Conservation (phyloP, 2,329 filamentous ascomycete genomes). For the Hysterium pulicare region DNA sequence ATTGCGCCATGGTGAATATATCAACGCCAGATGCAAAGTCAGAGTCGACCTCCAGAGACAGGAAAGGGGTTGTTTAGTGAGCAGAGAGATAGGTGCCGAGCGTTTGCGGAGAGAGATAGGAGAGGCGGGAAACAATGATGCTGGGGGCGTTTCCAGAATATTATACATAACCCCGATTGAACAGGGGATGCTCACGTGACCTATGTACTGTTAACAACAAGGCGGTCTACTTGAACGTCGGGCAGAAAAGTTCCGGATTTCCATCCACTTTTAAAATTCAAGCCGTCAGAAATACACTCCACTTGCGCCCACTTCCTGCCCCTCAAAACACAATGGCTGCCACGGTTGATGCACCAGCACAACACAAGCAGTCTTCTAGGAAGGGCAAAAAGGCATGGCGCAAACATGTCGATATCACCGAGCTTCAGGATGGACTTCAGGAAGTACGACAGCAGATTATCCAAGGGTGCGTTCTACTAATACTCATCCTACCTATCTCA, state of each 20-base stretch:
- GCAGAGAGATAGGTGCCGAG: conserved; percentile 5
- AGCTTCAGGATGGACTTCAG: conserved; percentile 78
- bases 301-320: not conserved
- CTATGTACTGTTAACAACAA: no score
- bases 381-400: conserved; percentile 99
- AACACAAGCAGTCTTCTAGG: conserved; percentile 82
- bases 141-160: not conserved
- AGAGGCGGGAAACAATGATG: conserved; percentile 4
- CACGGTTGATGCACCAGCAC: conserved; percentile 64
- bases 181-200: no score
- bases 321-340: conserved; percentile 8
- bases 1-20: conserved; percentile 69
- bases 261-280: no score
- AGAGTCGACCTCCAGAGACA: not conserved
- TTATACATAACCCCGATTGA: no score
- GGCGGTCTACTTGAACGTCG: not conserved
- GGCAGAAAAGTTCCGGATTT: not conserved
- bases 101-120: conserved; percentile 6
- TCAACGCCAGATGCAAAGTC: conserved; percentile 9
- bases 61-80: conserved; percentile 3
- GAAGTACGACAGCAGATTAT: conserved; percentile 86
- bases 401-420: conserved; percentile 92
- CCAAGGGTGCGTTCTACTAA: conserved; percentile 60
- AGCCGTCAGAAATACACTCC: no score
- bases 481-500: not conserved